These are phyloP conservation scores for Eimeria tenella DNA, from an alignment of 169 alveolate genomes.

Conservation along the genomic window DNA sequence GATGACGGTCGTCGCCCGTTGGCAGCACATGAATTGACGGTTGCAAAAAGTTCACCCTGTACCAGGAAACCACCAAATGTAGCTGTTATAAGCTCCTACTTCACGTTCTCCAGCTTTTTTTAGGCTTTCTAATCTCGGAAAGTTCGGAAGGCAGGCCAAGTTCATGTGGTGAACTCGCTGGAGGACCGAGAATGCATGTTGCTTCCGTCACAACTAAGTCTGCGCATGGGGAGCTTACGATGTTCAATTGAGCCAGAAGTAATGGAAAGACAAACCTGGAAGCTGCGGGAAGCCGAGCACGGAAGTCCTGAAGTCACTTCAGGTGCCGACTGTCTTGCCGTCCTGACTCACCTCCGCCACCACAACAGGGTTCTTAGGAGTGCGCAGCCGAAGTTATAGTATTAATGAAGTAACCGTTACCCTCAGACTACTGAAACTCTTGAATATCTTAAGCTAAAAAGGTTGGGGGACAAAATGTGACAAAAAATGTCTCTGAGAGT, in stretches of 20 bases:
- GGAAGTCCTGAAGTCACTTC: background rate
- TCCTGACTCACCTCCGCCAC: background rate
- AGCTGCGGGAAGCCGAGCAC: background rate
- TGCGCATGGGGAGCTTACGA: background rate
- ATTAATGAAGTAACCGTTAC: background rate
- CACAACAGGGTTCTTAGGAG: background rate
- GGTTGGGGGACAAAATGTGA: too few species aligned
- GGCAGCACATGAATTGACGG: constrained; percentile 8
- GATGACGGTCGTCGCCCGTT: background rate
- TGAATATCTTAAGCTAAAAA: too few species aligned
- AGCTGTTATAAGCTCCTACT: constrained; percentile 1
- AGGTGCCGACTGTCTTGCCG: constrained; percentile 45
- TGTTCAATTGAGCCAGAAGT: constrained; percentile 19
- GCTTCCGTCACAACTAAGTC: background rate
- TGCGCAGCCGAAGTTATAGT: background rate
- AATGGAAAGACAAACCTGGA: background rate
- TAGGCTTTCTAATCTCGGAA: background rate
- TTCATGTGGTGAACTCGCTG: background rate
- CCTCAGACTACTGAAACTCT: background rate
- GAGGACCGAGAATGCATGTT: background rate
- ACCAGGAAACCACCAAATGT: background rate
- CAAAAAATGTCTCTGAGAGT: too few species aligned
- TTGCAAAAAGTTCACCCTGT: background rate
- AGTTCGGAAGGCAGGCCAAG: constrained; percentile 26
- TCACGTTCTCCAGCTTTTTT: background rate